Evolutionary conservation across 176 grass and related monocot genomes (phyloP).

Genomic region (Oryza glumipatula): DNA sequence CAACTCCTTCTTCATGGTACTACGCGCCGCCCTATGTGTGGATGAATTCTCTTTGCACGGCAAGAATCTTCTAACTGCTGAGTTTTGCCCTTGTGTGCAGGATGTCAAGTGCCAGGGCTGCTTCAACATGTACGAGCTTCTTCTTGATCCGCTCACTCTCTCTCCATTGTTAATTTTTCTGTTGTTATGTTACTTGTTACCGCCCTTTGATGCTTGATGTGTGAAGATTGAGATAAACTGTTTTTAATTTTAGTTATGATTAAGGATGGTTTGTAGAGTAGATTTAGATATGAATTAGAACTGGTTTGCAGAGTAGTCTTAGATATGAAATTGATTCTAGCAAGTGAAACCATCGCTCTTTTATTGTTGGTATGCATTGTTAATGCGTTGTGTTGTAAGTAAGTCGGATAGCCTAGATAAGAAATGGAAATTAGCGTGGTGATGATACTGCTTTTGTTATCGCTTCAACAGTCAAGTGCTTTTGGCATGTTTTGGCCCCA

Average conservation of each 20-base stretch:
- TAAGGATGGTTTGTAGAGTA: neutral
- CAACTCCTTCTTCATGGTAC: conserved; percentile 88
- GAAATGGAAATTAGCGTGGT: neutral
- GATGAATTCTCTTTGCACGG: too few species aligned
- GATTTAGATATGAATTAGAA: neutral
- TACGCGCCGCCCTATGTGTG: neutral
- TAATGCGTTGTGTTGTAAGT: neutral
- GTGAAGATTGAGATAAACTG: too few species aligned
- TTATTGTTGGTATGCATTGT: neutral
- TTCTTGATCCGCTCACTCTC: neutral
- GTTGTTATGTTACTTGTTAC: neutral
- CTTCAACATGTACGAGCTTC: conserved; percentile 68
- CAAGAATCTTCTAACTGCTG: too few species aligned
- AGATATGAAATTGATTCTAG: neutral
- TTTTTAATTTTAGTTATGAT: neutral
- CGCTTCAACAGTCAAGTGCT: too few species aligned
- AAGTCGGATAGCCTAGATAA: neutral
- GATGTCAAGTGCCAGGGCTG: conserved; percentile 79
- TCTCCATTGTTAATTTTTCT: neutral
- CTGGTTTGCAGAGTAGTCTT: too few species aligned
- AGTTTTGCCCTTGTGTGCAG: conserved; percentile 28
- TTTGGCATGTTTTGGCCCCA: neutral
- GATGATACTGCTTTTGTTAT: too few species aligned
- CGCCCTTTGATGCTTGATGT: neutral
- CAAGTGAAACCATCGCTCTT: neutral